These are phyloP conservation scores for Cercophora newfieldiana DNA, from an alignment of 495 filamentous ascomycete species.

Conservation along the genomic window DNA sequence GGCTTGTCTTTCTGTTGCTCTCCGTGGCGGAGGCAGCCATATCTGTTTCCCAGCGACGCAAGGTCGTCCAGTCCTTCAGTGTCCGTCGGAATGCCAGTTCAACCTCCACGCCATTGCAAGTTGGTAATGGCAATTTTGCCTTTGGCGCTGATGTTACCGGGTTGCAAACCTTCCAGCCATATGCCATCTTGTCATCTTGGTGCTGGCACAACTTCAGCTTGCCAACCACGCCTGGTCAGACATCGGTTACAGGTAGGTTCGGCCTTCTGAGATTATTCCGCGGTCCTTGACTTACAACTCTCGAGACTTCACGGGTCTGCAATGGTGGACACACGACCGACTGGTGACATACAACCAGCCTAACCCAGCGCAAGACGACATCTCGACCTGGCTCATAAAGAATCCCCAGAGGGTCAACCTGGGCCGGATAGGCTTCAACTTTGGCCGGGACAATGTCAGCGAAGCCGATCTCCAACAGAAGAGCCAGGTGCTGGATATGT, in stretches of 20 bases:
- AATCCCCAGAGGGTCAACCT: conserved; percentile 56
- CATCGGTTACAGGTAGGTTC: conserved; percentile 36
- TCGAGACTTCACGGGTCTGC: conserved; percentile 45
- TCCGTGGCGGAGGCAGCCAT: conserved; percentile 29
- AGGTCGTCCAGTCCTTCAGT: conserved; percentile 40
- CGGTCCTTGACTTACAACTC: not conserved
- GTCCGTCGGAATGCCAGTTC: conserved; percentile 41
- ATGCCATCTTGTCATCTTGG: conserved; percentile 56
- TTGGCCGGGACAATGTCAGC: conserved; percentile 39
- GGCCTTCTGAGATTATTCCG: not conserved
- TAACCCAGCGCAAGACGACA: conserved; percentile 50
- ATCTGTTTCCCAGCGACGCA: conserved; percentile 32
- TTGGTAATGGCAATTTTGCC: conserved; percentile 57
- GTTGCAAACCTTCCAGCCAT: conserved; percentile 61
- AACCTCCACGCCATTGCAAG: conserved; percentile 48
- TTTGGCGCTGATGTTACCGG: conserved; percentile 57
- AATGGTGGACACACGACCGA: conserved; percentile 58
- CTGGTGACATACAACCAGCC: conserved; percentile 54
- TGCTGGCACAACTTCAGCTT: conserved; percentile 60
- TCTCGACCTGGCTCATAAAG: conserved; percentile 54
- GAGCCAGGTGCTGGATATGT: conserved; percentile 50
- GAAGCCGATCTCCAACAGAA: conserved; percentile 42
- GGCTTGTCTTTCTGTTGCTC: conserved; percentile 19
- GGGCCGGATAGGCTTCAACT: conserved; percentile 48
- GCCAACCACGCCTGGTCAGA: conserved; percentile 45